Evolutionary conservation across 179 eudicot genomes (phyloP), one percentile per base, ranked within the genome.

Genomic region (Pouteria campechiana): DNA sequence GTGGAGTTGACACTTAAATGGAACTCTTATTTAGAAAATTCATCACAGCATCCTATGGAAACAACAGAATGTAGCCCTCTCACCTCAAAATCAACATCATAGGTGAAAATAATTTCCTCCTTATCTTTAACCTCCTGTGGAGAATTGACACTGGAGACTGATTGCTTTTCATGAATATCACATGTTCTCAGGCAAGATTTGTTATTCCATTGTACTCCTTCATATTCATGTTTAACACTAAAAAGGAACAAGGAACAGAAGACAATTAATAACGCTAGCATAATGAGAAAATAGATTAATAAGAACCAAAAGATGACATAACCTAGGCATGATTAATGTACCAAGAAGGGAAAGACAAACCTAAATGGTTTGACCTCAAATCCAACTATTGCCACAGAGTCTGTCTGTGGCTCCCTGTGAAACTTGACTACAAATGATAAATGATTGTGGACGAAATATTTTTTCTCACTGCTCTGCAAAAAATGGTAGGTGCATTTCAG

Each of bases 361-460:
- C 78, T 76, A 60, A 46, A 76, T 54, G 83, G 78, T 57, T 72
- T 65, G 50, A 76, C 83, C 54, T 76, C 83, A 65, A 76, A 65
- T 18, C 83, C 83, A 9, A 76, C 83, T 47, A 76, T 76, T 54
- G 73, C 72, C 55, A 78, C 73, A 14, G 72, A 38, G 44, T 72
- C 72, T 25, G 68, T 61, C 47, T 38, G 63, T 15, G 30, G 20
- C 54, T 76, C 83, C 57, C 41, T 69, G 37, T 76, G 83, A 62
- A 33, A 76, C 58, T 52, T 69, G 43, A 76, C 78, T 30, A 57
- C 65, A 53, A 72, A 76, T 15, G 75, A 38, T 31, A 76, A 57
- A 48, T 76, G 83, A 40, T 76, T 76, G 70, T 72, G 72, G 64
- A 68, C 68, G 52, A 72, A 71, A 51, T 50, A 61, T 21, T 41